Base-by-base conservation (phyloP, 768 basidiomycete genomes). In the Rhizopogon vulgaris region DNA sequence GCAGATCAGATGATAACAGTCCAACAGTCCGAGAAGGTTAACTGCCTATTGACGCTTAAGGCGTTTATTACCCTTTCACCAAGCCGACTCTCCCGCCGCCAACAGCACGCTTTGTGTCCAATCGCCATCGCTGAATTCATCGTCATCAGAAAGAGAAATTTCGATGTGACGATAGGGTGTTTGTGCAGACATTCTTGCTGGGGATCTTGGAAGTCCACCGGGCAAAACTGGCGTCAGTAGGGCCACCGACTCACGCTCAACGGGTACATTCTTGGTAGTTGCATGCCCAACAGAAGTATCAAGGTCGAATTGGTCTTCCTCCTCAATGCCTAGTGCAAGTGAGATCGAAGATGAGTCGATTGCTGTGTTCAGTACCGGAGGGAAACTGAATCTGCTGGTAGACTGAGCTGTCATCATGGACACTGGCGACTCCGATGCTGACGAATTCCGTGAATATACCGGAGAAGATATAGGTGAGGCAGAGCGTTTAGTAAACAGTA, bases 81-180 rank as follows among this genome's bases (percentile, higher is more conserved):
- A 73, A 18, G 61, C 48, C 11, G 64, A 57, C 41, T 78, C 73
- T 46, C 84, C 82, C 52, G 84, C 85, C n/a, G 84, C 85, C 66
- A 82, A 65, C 52, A 90, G 64, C 45, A 90, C 87, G 58, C 83
- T 85, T 60, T 76, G 72, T 41, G 84, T 84, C 88, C 89, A 91
- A 61, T 87, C 80, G 45, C 80, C 84, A 53, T 73, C 74, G 38
- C 73, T 67, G 41, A 53, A 50, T 37, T 70, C 69, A 22, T 77
- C 76, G 53, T 78, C 72, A 48, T 73, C 60, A 2, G 57, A 48
- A 30, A 68, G 56, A 28, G 56, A 22, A 15, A 69, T 49, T 17
- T 69, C 56, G 48, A 71, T 42, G 51, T 60, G 59, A 59, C 56
- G 52, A 58, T 64, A 54, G 56, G 67, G 49, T 56, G 52, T 15